Evolutionary conservation across 139 green algal genomes (phyloP), one percentile per base, ranked within the genome.

Genomic region (Tetradesmus obliquus): DNA sequence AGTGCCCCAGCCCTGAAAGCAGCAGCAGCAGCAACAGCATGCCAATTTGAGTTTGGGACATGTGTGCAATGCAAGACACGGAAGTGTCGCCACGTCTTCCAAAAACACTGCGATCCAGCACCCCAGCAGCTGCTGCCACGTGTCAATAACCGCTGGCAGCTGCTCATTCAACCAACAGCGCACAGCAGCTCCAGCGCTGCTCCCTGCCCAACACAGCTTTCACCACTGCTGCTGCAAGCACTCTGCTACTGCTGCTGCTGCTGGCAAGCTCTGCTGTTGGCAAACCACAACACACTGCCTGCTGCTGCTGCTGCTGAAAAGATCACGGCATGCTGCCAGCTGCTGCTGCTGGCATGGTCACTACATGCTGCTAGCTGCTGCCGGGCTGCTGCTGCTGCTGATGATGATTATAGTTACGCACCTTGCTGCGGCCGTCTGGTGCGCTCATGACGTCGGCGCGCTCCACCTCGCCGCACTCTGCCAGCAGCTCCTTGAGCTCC

Each of bases 1-100:
- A 60, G 96, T 99, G 90, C 97, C 97, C 90, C 98, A 99, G 22
- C 97, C 97, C 94, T 98, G 94, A 69, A 17, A n/a, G 12, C 20
- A 81, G 12, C 55, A 92, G 24, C n/a, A 66, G 20, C 74, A 84
- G 71, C 58, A 53, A 13, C n/a, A 51, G n/a, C 58, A 79, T 9
- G n/a, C 5, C 62, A 32, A 8, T 53, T 54, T 6, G 12, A 88
- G 5, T 76, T 79, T 15, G 76, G 1, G 20, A 8, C 4, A 20
- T 8, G 22, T 51, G 57, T 9, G 22, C 9, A 3, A 32, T 24
- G 45, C 24, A 76, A 91, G 74, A 9, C 2, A 69, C 53, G 54
- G 53, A 45, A 51, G 51, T 22, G 82, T 45, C 8, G 1, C 82
- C 20, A 10, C 55, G 13, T 10, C 53, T 20, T 1, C n/a, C 79